Conservation (phyloP, 2,329 filamentous ascomycete species). For the Xylaria polymorpha region DNA sequence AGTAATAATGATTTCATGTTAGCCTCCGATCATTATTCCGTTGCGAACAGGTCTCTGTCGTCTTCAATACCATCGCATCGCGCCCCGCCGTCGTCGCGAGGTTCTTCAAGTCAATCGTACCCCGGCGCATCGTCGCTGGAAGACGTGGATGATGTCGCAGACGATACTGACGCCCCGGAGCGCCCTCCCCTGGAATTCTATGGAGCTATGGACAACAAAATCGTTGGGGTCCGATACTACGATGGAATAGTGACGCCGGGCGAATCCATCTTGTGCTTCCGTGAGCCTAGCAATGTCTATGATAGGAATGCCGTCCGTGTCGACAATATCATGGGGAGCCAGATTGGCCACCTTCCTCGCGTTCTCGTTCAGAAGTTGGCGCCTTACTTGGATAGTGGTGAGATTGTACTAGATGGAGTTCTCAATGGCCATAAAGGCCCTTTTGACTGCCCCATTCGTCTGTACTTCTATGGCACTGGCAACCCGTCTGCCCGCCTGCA, state of each 20-base stretch:
- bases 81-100: constrained; percentile 38
- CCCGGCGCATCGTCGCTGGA: constrained; percentile 37
- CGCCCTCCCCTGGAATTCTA: constrained; percentile 58
- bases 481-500: constrained; percentile 62
- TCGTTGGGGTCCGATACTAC: constrained; percentile 68
- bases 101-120: constrained; percentile 28
- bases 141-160: constrained; percentile 53
- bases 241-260: constrained; percentile 66
- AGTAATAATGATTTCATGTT: constrained; percentile 18
- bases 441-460: constrained; percentile 78
- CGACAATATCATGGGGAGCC: constrained; percentile 77
- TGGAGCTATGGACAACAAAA: constrained; percentile 62
- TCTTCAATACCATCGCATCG: constrained; percentile 31
- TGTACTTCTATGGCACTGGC: constrained; percentile 76
- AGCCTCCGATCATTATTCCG: constrained; percentile 33
- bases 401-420: constrained; percentile 74
- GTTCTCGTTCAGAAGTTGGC: constrained; percentile 76
- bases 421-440: constrained; percentile 73
- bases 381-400: constrained; percentile 73
- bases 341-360: constrained; percentile 83
- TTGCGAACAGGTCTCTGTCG: constrained; percentile 14
- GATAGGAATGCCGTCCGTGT: constrained; percentile 82
- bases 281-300: constrained; percentile 73
- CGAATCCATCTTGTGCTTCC: constrained; percentile 67
- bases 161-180: constrained; percentile 54